Evolutionary conservation across 352 stramenopile species (phyloP), one percentile per base, ranked within the genome.

Genomic region (Halophytophthora polymorphica): DNA sequence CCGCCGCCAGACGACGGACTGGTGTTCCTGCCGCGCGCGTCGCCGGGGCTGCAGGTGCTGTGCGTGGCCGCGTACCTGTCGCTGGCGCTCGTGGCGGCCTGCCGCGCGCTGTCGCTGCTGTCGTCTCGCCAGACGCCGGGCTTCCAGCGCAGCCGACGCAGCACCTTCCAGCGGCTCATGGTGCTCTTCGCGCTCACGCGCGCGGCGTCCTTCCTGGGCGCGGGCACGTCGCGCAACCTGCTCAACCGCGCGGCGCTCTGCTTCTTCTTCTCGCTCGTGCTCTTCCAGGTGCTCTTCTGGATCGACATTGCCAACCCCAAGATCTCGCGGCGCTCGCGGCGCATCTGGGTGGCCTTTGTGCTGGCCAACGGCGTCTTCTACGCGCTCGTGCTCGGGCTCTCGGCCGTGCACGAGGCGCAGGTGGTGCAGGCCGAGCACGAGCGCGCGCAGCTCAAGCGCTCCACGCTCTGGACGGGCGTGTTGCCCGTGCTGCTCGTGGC

Each of bases 261-360:
- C 45, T 55, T 91, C 8, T 94, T 94, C 54, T 94, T 94, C 64
- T 88, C 77, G 52, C 77, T 94, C 52, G 77, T 90, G 55, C 71
- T 91, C 29, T 90, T 92, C 66, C 81, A 94, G 46, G 85, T 89
- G 52, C 66, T 94, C 31, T 86, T 90, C 38, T 94, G 83, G 83
- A 67, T 94, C 51, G 83, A 94, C 64, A 90, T 94, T 46, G 79
- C 79, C 44, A 94, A 94, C 58, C 77, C 83, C 8, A 87, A 88
- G 57, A 52, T 86, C 33, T 92, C 81, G 33, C 59, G 58, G 6
- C 75, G 83, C 42, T 94, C 83, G 10, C 70, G 69, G 17, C 78
- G 81, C 33, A 86, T 94, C 52, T 94, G 83, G 83, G 58, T 81
- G 36, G 64, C 76, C 10, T 94, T 91, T 38, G 34, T 86, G 10